Evolutionary conservation across 768 basidiomycete species (phyloP).

Genomic region (Wakefieldia striispora): DNA sequence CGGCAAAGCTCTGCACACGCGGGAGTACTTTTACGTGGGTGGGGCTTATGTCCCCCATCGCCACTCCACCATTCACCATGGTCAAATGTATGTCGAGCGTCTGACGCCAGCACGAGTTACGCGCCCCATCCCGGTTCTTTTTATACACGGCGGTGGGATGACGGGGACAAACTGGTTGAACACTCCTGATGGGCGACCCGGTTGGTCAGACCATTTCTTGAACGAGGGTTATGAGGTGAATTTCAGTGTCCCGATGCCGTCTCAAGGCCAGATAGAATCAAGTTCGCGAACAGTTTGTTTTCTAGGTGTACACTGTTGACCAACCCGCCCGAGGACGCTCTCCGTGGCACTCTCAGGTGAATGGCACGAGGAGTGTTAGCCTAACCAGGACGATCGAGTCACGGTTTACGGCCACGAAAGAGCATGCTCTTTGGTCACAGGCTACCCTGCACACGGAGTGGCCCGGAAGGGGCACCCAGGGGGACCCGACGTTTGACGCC

Average conservation of each 20-base stretch:
- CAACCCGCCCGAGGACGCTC: constrained; percentile 48
- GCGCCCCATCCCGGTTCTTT: constrained; percentile 40
- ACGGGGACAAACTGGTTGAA: constrained; percentile 52
- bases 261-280: background rate
- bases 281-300: background rate
- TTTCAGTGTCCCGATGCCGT: too few relatives aligned
- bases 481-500: constrained; percentile 43
- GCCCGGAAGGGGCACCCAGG: constrained; percentile 49
- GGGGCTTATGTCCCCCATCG: constrained; percentile 37
- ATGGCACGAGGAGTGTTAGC: constrained; percentile 35
- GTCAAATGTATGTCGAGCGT: constrained; percentile 54
- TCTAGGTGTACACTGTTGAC: constrained; percentile 44
- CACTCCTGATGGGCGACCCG: constrained; percentile 50
- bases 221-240: constrained; percentile 48
- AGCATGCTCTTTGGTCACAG: constrained; percentile 44
- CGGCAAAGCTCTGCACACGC: constrained; percentile 40
- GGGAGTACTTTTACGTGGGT: constrained; percentile 50
- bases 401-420: constrained; percentile 43
- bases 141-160: constrained; percentile 53
- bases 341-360: constrained; percentile 38
- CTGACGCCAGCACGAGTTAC: constrained; percentile 40
- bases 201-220: constrained; percentile 59
- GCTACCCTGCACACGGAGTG: constrained; percentile 48
- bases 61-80: constrained; percentile 38
- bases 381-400: constrained; percentile 36